Conservation (phyloP, 1,284 basidiomycete species). For the Ustilago curta region DNA sequence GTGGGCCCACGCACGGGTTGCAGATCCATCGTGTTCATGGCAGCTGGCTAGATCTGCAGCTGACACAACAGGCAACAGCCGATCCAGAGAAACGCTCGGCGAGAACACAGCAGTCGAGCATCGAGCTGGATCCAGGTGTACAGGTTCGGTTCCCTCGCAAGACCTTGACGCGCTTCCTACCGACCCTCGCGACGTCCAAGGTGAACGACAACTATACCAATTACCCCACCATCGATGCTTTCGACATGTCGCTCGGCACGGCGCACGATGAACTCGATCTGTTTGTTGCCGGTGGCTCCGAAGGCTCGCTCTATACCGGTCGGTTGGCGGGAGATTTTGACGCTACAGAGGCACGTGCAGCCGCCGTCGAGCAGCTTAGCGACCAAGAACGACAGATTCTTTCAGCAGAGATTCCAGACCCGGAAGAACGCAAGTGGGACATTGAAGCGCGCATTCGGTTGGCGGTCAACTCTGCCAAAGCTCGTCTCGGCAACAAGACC, state of each 20-base stretch:
- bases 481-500: conserved; percentile 24
- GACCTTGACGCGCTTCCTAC: conserved; percentile 22
- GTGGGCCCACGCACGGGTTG: conserved; percentile 24
- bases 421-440: conserved; percentile 38
- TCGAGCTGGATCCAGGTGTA: conserved; percentile 30
- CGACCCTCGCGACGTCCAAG: conserved; percentile 29
- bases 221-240: conserved; percentile 50
- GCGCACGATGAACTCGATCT: conserved; percentile 38
- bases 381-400: conserved; percentile 24
- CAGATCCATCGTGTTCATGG: conserved; percentile 26
- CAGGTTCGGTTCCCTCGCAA: conserved; percentile 25
- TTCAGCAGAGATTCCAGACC: conserved; percentile 20
- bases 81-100: conserved; percentile 18
- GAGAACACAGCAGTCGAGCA: conserved; percentile 25
- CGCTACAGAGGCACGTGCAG: conserved; percentile 5
- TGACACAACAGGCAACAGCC: conserved; percentile 7
- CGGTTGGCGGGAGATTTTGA: conserved; percentile 16
- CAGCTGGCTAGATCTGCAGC: conserved; percentile 34
- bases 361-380: conserved; percentile 16
- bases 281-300: conserved; percentile 49
- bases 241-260: conserved; percentile 36
- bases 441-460: conserved; percentile 39
- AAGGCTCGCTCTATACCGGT: conserved; percentile 46
- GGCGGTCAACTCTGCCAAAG: conserved; percentile 20
- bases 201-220: conserved; percentile 51